Evolutionary conservation across 192 early-diverging fungal species (phyloP), one percentile per base, ranked within the genome.

Genomic region (Gonapodya sp.): DNA sequence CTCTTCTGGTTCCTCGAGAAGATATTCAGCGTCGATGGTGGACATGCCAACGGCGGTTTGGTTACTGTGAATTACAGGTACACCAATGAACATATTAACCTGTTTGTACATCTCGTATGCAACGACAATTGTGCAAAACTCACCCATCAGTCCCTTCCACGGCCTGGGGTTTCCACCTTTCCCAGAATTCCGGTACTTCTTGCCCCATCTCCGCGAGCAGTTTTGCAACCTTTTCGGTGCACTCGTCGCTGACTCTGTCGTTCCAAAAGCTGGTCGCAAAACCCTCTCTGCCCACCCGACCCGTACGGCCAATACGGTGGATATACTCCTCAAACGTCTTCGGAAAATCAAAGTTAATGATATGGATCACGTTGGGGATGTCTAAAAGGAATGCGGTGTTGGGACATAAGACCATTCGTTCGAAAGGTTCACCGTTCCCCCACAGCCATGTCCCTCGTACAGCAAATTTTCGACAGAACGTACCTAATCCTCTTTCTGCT

Each of bases 201-300:
- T 92, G 91, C 1, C 85, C 78, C 73, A 88, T 89, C 78, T 92
- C 91, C 1, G 85, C 18, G 31, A 92, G 75, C 33, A 92, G 34
- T 79, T 88, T 90, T 1, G 87, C 84, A 78, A 92, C 78, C 8
- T 24, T 64, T 16, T 24, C 8, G 46, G 46, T 64, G 46, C 46
- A 64, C 8, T 64, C 46, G 24, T 64, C 46, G 8, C 46, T 24
- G 8, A 64, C 46, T 16, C 46, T 8, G 18, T 88, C 84, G 36
- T 89, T 92, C 79, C 85, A 89, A 74, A 91, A 91, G 1, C 88
- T 82, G 2, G 90, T 90, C 0, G 90, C 90, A 0, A 86, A 73
- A 78, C 91, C 91, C 33, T 80, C 79, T 73, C 91, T 92, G 36
- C 91, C 91, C 16, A 86, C 90, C 80, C 91, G 90, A 8, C 89